Evolutionary conservation across 2,329 filamentous ascomycete species (phyloP), one percentile per base, ranked within the genome.

Genomic region (Diplodia seriata): DNA sequence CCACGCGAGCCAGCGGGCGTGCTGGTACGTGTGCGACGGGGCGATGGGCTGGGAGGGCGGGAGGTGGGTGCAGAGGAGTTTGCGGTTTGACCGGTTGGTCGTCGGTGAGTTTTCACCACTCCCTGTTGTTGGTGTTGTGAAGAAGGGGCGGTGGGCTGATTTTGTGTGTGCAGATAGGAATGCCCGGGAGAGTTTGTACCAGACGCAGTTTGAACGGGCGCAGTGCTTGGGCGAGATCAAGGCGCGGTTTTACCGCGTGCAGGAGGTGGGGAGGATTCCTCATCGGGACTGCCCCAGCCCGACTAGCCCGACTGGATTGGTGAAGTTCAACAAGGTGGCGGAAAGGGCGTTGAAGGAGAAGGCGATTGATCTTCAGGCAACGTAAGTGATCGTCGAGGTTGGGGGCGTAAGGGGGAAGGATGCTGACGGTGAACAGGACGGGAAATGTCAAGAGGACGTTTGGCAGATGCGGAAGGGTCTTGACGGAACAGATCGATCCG

Each of bases 401-500:
- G 40, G 20, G 26, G 23, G 23, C 18, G 20, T 15, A 12, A 4
- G 6, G 18, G 7, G 18, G 18, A 43, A 15, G 3, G 33, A 26
- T 61, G 57, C 59, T 63, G 59, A 63, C 43, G n/a, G n/a, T 26
- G 29, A 26, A 38, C 14, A 63, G 59, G 50, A 63, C 47, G 18
- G 59, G 59, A 9, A 38, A 51, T 38, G 59, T 63, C n/a, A 63
- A 63, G 29, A 63, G 59, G 8, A 63, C 59, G 43, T 63, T 63
- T n/a, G 43, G 47, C 8, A 63, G 59, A 20, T 63, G 59, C 26
- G 59, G 59, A 9, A 36, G 47, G 47, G 59, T 63, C 29, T 18
- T 63, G n/a, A 63, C 59, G 47, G 59, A 63, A 12, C 59, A 63
- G 59, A 63, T 63, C 20, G 59, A 63, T 3, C 59, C 59, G 43